Evolutionary conservation across 305 asterid species (phyloP).

Genomic region (Monarda citriodora): DNA sequence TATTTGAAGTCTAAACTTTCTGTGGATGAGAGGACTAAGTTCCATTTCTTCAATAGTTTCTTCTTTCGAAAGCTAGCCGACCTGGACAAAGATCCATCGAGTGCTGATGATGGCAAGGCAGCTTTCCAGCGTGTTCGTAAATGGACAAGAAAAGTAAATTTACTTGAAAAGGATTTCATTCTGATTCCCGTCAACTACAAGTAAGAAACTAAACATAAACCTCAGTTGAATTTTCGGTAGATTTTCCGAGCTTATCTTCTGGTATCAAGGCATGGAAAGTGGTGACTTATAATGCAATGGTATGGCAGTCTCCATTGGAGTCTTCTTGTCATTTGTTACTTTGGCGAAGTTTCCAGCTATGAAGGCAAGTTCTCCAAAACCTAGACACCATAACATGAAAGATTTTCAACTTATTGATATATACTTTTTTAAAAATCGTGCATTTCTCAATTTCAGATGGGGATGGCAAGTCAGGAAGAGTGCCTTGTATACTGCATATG

Average conservation of each 20-base stretch:
- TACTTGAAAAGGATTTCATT: constrained; percentile 89
- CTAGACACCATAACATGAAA: constrained; percentile 18
- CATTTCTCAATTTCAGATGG: constrained; percentile 49
- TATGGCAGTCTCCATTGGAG: constrained; percentile 95
- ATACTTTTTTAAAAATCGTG: neutral
- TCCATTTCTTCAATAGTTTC: constrained; percentile 97
- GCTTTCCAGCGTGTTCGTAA: constrained; percentile 97
- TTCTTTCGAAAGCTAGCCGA: constrained; percentile 98
- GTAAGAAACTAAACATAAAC: constrained; percentile 47
- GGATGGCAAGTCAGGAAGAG: constrained; percentile 37
- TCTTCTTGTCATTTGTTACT: constrained; percentile 87
- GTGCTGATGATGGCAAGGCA: constrained; percentile 87
- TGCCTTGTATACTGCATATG: constrained; percentile 98
- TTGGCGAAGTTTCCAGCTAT: constrained; percentile 70
- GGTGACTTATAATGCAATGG: constrained; percentile 29
- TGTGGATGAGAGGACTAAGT: constrained; percentile 55
- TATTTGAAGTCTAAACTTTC: constrained; percentile 66
- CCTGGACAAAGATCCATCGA: constrained; percentile 94
- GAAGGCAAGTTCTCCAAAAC: constrained; percentile 65
- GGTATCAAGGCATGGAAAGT: constrained; percentile 23
- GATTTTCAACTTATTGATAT: constrained; percentile 20
- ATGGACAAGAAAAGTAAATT: constrained; percentile 97
- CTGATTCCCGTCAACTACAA: constrained; percentile 92
- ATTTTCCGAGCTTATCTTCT: constrained; percentile 25
- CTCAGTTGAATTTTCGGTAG: constrained; percentile 17